Evolutionary conservation across 2,329 filamentous ascomycete species (phyloP).

Genomic region (Botrytis elliptica): DNA sequence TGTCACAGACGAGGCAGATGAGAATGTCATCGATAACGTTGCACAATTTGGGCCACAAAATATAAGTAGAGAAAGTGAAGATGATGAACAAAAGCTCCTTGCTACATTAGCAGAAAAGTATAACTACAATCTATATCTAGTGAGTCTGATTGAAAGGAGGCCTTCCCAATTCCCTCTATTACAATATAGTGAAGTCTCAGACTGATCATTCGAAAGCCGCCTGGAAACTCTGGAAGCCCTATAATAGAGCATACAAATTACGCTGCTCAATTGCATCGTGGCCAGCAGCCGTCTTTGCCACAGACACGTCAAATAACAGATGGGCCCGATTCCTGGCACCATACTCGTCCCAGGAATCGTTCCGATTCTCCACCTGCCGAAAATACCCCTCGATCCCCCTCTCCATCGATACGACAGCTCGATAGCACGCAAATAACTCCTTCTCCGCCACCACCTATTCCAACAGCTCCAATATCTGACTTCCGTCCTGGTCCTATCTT

Average conservation of each 20-base stretch:
- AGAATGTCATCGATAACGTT: constrained; percentile 16
- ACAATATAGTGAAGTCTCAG: neutral
- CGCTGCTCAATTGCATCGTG: constrained; percentile 18
- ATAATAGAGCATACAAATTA: constrained; percentile 16
- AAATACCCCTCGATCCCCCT: constrained; percentile 11
- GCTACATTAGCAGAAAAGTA: constrained; percentile 20
- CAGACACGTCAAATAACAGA: constrained; percentile 21
- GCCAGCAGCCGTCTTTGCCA: neutral
- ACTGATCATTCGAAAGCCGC: constrained; percentile 8
- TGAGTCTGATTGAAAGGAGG: constrained; percentile 5
- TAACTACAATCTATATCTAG: constrained; percentile 21
- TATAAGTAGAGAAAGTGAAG: constrained; percentile 20
- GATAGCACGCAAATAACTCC: constrained; percentile 20
- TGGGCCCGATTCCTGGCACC: constrained; percentile 20
- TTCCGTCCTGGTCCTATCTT: constrained; percentile 17
- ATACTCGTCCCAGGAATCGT: constrained; percentile 17
- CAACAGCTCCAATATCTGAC: constrained; percentile 20
- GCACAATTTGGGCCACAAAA: constrained; percentile 18
- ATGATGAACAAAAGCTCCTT: constrained; percentile 21
- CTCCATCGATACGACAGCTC: constrained; percentile 14
- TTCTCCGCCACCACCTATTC: constrained; percentile 22
- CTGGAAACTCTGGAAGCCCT: constrained; percentile 18
- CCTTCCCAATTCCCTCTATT: neutral
- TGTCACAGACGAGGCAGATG: constrained; percentile 14
- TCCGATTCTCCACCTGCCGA: constrained; percentile 12